phyloP scores from a whole-genome alignment of 1,284 basidiomycete genomes.

The Cutaneotrichosporon sp. region DNA sequence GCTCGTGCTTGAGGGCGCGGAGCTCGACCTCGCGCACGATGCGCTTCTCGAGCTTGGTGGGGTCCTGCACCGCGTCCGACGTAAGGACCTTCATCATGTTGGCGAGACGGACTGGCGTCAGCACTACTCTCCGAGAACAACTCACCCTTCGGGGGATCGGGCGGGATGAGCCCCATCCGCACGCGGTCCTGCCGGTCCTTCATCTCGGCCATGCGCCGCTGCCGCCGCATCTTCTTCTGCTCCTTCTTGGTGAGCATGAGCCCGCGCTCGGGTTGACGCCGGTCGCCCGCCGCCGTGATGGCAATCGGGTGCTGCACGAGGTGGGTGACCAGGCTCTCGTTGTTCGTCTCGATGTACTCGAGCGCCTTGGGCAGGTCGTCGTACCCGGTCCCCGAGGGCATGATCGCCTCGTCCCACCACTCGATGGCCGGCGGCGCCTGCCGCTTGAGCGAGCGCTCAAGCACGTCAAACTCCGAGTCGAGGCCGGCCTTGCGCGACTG shows the following conservation, averaged over 20 bases:
- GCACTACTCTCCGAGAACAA: slow-evolving; percentile 5
- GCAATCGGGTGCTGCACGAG: slow-evolving; percentile 98
- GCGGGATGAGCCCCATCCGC: slow-evolving; percentile 93
- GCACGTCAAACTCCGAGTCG: slow-evolving; percentile 83
- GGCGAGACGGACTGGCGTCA: slow-evolving; percentile 74
- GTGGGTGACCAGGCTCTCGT: slow-evolving; percentile 77
- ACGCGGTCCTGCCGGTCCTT: slow-evolving; percentile 95
- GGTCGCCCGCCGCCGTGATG: slow-evolving; percentile 85
- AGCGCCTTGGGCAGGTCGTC: slow-evolving; percentile 62
- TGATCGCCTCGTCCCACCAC: slow-evolving; percentile 95
- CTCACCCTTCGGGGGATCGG: slow-evolving; percentile 89
- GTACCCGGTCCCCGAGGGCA: slow-evolving; percentile 68
- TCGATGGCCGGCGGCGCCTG: slow-evolving; percentile 84
- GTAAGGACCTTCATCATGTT: slow-evolving; percentile 99
- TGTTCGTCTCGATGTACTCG: slow-evolving; percentile 62
- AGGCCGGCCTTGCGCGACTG: slow-evolving; percentile 88
- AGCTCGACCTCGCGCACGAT: slow-evolving; percentile 91
- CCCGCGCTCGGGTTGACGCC: slow-evolving; percentile 71
- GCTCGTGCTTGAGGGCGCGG: slow-evolving; percentile 84
- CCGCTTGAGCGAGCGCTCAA: slow-evolving; percentile 85
- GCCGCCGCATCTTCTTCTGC: slow-evolving; percentile 94
- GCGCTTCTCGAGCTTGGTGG: slow-evolving; percentile 93
- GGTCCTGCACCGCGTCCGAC: slow-evolving; percentile 91
- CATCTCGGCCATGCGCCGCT: slow-evolving; percentile 81
- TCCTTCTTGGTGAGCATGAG: slow-evolving; percentile 93